phyloP scores from a whole-genome alignment of 176 grass and related monocot species.

The Musa schizocarpa region DNA sequence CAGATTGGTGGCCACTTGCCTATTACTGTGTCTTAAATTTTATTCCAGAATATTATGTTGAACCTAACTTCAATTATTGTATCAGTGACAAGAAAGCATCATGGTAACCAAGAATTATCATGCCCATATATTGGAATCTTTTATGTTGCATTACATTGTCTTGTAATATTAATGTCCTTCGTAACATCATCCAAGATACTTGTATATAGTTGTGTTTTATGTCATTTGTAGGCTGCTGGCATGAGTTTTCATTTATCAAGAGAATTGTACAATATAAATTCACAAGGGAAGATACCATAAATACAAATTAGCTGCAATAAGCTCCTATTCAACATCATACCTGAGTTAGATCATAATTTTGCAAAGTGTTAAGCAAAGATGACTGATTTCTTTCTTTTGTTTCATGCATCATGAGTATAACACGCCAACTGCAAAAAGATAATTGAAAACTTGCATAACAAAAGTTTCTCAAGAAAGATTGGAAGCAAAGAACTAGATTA shows the following conservation, averaged over 20 bases:
- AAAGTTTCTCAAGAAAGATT: slow-evolving; percentile 9
- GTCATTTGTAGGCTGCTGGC: neutral
- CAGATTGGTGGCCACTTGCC: too few relatives aligned
- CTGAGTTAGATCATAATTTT: slow-evolving; percentile 57
- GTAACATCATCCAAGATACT: neutral
- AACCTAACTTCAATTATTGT: neutral
- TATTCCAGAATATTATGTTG: neutral
- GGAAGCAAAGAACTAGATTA: slow-evolving; percentile 9
- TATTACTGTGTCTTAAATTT: neutral
- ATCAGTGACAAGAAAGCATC: neutral
- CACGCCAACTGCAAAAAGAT: slow-evolving; percentile 60
- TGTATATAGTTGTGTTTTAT: neutral
- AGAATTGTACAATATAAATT: neutral
- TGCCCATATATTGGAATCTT: neutral
- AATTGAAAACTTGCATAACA: slow-evolving; percentile 11
- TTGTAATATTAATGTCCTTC: neutral
- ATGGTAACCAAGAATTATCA: neutral
- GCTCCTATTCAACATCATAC: slow-evolving; percentile 9
- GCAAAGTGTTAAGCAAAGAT: slow-evolving; percentile 47
- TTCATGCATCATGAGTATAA: slow-evolving; percentile 41
- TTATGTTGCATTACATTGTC: neutral
- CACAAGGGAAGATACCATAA: neutral
- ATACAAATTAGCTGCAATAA: neutral
- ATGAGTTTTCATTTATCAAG: neutral
- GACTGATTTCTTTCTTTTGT: slow-evolving; percentile 36